A percentile compares a stretch with the other conserved stretches of the same genome.
Evolutionary conservation across 495 filamentous ascomycete genomes (phyloP).

Genomic region (Staphylotrichum longicolle): DNA sequence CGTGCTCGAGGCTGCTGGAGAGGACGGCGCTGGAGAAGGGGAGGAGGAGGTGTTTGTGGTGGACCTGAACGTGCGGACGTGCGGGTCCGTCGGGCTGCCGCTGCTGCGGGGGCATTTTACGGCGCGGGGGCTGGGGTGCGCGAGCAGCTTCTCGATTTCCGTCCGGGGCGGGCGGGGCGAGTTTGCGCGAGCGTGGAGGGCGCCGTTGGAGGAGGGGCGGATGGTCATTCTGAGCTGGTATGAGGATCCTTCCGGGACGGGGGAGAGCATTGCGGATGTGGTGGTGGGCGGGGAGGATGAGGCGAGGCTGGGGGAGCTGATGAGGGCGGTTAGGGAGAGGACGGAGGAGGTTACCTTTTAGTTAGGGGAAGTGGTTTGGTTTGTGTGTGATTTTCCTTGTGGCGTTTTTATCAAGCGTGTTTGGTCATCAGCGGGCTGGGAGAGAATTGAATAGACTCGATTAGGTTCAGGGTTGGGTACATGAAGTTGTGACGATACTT

Average conservation of each 20-base stretch:
- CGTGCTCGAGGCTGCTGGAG: constrained; percentile 26
- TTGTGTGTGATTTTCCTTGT: too few species aligned
- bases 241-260: constrained; percentile 22
- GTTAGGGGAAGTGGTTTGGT: background rate
- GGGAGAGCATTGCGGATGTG: constrained; percentile 31
- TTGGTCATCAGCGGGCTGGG: too few species aligned
- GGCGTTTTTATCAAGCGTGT: background rate
- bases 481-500: too few species aligned
- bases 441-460: too few species aligned
- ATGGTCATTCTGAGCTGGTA: constrained; percentile 35
- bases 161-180: constrained; percentile 17
- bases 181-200: constrained; percentile 28
- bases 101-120: constrained; percentile 31
- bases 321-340: constrained; percentile 24
- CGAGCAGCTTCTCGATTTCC: constrained; percentile 27
- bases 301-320: constrained; percentile 21
- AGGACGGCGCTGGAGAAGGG: background rate
- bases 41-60: constrained; percentile 27
- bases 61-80: constrained; percentile 38
- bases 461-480: too few species aligned
- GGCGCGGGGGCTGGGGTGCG: constrained; percentile 26
- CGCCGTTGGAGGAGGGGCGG: constrained; percentile 23
- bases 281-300: constrained; percentile 31
- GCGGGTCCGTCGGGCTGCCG: constrained; percentile 31
- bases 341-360: constrained; percentile 32